Conservation (phyloP, 768 basidiomycete genomes). For the Pulveroboletus frians region DNA sequence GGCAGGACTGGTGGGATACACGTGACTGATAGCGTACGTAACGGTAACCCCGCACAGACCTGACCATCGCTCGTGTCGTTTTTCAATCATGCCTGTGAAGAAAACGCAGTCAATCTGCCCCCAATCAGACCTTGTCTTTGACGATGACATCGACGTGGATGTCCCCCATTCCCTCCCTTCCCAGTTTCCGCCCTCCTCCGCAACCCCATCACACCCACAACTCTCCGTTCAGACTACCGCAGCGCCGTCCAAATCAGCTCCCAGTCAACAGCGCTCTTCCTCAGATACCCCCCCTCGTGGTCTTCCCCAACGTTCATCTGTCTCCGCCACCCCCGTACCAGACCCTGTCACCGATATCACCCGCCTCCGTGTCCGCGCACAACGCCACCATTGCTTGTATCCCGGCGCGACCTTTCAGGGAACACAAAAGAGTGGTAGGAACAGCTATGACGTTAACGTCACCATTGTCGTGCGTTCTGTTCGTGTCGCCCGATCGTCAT, state of each 20-base stretch:
- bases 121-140: slow-evolving; percentile 25
- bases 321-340: slow-evolving; percentile 21
- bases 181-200: background rate
- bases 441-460: slow-evolving; percentile 91
- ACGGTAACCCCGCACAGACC: slow-evolving; percentile 11
- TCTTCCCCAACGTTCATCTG: slow-evolving; percentile 3
- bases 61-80: slow-evolving; percentile 10
- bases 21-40: slow-evolving; percentile 17
- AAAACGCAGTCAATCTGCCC: slow-evolving; percentile 14
- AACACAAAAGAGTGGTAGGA: slow-evolving; percentile 90
- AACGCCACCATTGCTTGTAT: slow-evolving; percentile 74
- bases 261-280: slow-evolving; percentile 19
- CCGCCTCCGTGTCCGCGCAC: slow-evolving; percentile 64
- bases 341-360: slow-evolving; percentile 73
- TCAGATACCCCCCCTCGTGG: slow-evolving; percentile 5
- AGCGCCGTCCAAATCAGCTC: slow-evolving; percentile 7
- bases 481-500: slow-evolving; percentile 1
- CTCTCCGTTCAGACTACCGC: slow-evolving; percentile 15
- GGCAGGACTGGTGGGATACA: no score
- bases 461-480: slow-evolving; percentile 72
- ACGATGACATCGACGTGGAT: slow-evolving; percentile 36
- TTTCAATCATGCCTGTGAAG: slow-evolving; percentile 24
- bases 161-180: background rate
- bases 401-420: slow-evolving; percentile 87
- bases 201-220: slow-evolving; percentile 5